Evolutionary conservation across 768 basidiomycete species (phyloP), one percentile per base, ranked within the genome.

Genomic region (Russula sp.): DNA sequence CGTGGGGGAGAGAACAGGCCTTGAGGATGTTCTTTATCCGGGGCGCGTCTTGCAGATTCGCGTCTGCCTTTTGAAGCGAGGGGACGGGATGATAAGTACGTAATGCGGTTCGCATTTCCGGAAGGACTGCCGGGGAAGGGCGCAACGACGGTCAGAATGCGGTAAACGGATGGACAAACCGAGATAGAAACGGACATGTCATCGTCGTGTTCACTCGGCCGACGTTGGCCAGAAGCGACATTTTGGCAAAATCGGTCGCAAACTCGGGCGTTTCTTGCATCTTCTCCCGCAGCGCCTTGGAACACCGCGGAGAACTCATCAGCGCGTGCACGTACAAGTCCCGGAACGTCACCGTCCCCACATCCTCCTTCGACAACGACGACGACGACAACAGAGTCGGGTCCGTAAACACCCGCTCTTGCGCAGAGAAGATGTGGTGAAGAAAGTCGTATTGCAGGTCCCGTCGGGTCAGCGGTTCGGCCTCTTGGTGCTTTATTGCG

Each of bases 21-120:
- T 88, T 90, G 50, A 90, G 76, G 47, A 85, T 82, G 60, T 83
- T 82, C 72, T 90, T 90, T 68, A 92, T 86, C 47, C 90, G 79
- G 16, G 88, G 87, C 1, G 87, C 87, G 68, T 90, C 89, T 67
- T 88, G 87, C 42, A 90, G 75, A 69, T 88, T 88, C 25, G 83
- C 84, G 64, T 80, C 77, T 2, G 86, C 83, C 61, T 81, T 80
- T 66, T 90, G 87, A 0, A 92, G 74, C 14, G 82, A 78, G 18
- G 89, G 88, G 11, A 92, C 79, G 6, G 89, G 87, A 68, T 90
- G 88, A 70, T 90, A 91, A 29, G 86, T 86, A 62, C 88, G 77
- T 64, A 88, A 80, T 16, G 84, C 77, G 1, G 88, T 90, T 69
- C 84, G 83, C 87, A 89, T 88, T 72, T 88, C 87, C 42, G 85